Percentiles rank a stretch among this genome's conserved stretches.
Evolutionary conservation across 169 alveolate species (phyloP).

Genomic region (Toxoplasma gondii): DNA sequence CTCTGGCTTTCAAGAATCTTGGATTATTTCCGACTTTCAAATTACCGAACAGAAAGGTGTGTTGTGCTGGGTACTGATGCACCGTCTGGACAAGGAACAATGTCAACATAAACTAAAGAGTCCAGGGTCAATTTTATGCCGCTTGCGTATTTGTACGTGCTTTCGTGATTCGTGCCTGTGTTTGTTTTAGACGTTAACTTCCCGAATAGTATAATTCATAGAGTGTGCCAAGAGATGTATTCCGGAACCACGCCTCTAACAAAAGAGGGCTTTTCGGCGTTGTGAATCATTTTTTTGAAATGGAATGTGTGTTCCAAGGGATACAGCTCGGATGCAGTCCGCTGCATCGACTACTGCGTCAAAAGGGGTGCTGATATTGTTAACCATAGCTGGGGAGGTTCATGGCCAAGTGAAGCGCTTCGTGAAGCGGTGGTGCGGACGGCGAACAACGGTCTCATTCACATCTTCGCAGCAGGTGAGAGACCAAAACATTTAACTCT

Average conservation of each 20-base stretch:
- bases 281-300: not conserved
- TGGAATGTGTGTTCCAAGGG: not conserved
- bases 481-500: not conserved
- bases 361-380: not conserved
- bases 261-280: too few species aligned
- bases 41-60: not conserved
- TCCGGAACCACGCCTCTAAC: not conserved
- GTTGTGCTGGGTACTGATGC: too few species aligned
- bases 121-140: not conserved
- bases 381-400: slow-evolving; percentile 7
- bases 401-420: not conserved
- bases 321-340: not conserved
- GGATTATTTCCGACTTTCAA: not conserved
- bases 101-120: too few species aligned
- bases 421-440: not conserved
- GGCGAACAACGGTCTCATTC: not conserved
- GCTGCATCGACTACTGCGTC: not conserved
- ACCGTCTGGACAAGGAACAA: too few species aligned
- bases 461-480: slow-evolving; percentile 12
- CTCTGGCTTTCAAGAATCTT: not conserved
- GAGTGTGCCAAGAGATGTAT: not conserved
- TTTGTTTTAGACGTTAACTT: not conserved
- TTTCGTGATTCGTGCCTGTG: not conserved
- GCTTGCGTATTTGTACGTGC: not conserved
- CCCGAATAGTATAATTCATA: not conserved